Conservation (phyloP, 805 yeast species). For the Metschnikowia kofuensis region DNA sequence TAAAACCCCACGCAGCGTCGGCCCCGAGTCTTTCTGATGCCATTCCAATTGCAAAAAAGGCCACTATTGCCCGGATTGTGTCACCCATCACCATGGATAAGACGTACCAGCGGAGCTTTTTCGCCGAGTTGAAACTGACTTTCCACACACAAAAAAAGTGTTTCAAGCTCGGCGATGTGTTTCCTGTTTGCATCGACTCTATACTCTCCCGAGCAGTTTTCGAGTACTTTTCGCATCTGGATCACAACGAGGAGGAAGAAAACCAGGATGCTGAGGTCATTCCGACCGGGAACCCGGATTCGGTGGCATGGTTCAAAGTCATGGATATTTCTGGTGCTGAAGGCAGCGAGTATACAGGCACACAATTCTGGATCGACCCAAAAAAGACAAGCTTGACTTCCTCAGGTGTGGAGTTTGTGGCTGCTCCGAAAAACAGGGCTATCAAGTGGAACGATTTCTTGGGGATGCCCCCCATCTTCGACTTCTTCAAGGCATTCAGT, state of each 20-base stretch:
- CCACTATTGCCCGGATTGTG: slow-evolving; percentile 63
- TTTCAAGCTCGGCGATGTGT: slow-evolving; percentile 60
- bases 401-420: slow-evolving; percentile 51
- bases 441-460: slow-evolving; percentile 48
- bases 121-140: slow-evolving; percentile 56
- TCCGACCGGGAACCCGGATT: slow-evolving; percentile 64
- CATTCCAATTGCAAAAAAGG: slow-evolving; percentile 55
- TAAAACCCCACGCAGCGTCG: slow-evolving; percentile 17
- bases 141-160: slow-evolving; percentile 60
- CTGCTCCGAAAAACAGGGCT: slow-evolving; percentile 32
- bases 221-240: slow-evolving; percentile 13
- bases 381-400: slow-evolving; percentile 65
- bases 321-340: slow-evolving; percentile 45
- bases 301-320: slow-evolving; percentile 83
- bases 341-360: background rate
- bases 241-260: slow-evolving; percentile 21
- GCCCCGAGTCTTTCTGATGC: slow-evolving; percentile 22
- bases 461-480: slow-evolving; percentile 40
- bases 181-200: slow-evolving; percentile 78
- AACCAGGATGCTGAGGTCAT: slow-evolving; percentile 28
- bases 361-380: slow-evolving; percentile 60
- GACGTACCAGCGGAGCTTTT: slow-evolving; percentile 56
- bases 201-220: slow-evolving; percentile 57
- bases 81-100: slow-evolving; percentile 69
- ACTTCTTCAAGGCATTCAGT: slow-evolving; percentile 25